A percentile compares a stretch with the other conserved stretches of the same genome.
phyloP scores from a whole-genome alignment of 1,284 basidiomycete genomes.

The Leccinum solheimii region DNA sequence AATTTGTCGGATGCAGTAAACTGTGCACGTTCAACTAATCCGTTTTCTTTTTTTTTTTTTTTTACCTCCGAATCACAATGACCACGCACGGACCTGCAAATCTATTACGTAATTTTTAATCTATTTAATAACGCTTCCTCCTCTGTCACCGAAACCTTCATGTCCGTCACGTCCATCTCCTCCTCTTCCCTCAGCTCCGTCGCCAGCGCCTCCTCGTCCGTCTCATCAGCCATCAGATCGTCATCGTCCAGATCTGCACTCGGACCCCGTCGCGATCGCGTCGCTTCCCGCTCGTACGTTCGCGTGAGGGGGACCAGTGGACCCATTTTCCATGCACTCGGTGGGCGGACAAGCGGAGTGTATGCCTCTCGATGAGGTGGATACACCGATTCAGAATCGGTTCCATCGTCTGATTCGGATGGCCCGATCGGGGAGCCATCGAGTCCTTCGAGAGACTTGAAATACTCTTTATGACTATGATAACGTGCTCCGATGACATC shows the following conservation, averaged over 20 bases:
- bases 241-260: constrained; percentile 21
- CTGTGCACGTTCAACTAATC: constrained; percentile 1
- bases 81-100: constrained; percentile 33
- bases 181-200: constrained; percentile 51
- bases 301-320: constrained; percentile 16
- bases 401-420: neutral
- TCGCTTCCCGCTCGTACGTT: constrained; percentile 23
- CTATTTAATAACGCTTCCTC: constrained; percentile 37
- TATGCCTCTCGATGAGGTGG: constrained; percentile 27
- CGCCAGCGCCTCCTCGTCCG: constrained; percentile 44
- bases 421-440: constrained; percentile 11
- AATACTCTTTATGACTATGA: constrained; percentile 37
- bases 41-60: neutral
- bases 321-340: constrained; percentile 21
- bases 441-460: constrained; percentile 31
- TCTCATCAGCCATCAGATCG: constrained; percentile 40
- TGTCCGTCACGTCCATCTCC: constrained; percentile 45
- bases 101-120: constrained; percentile 15
- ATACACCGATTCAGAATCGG: constrained; percentile 8
- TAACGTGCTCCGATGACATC: constrained; percentile 40
- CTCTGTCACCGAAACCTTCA: constrained; percentile 15
- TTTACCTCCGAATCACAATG: constrained; percentile 3
- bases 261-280: constrained; percentile 21
- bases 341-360: constrained; percentile 32
- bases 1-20: neutral